A percentile compares a stretch with the other conserved stretches of the same genome.
phyloP scores from a whole-genome alignment of 2,329 filamentous ascomycete species.

The Alternaria infectoria region DNA sequence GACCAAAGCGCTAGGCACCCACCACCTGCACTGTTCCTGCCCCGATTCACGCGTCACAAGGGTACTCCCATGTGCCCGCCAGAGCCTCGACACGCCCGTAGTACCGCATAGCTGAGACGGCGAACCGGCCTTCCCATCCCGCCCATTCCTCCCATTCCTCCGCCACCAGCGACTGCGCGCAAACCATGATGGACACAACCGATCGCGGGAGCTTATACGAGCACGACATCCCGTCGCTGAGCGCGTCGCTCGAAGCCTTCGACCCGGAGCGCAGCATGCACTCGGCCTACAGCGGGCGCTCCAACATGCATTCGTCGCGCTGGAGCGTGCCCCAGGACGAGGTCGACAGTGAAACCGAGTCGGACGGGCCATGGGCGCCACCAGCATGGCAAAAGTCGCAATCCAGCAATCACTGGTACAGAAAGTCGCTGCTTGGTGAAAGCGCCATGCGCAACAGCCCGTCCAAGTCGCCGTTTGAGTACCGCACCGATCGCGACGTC shows the following conservation, averaged over 20 bases:
- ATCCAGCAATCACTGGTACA: slow-evolving; percentile 64
- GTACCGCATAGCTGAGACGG: slow-evolving; percentile 27
- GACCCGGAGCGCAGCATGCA: slow-evolving; percentile 47
- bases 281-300: slow-evolving; percentile 59
- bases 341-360: slow-evolving; percentile 54
- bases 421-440: slow-evolving; percentile 49
- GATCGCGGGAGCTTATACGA: slow-evolving; percentile 46
- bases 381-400: slow-evolving; percentile 66
- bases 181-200: slow-evolving; percentile 37
- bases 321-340: slow-evolving; percentile 44
- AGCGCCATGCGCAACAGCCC: slow-evolving; percentile 49
- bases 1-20: slow-evolving; percentile 31
- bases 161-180: slow-evolving; percentile 14
- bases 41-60: slow-evolving; percentile 43
- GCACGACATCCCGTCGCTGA: slow-evolving; percentile 47
- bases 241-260: slow-evolving; percentile 48
- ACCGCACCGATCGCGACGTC: slow-evolving; percentile 59
- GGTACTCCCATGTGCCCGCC: slow-evolving; percentile 39
- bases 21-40: slow-evolving; percentile 19
- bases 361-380: slow-evolving; percentile 66
- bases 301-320: slow-evolving; percentile 64
- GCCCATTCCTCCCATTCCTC: slow-evolving; percentile 12
- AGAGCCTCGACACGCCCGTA: slow-evolving; percentile 28
- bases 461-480: slow-evolving; percentile 65
- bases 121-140: slow-evolving; percentile 25